Conservation (phyloP, 2,329 filamentous ascomycete genomes). For the Alternaria sp. region DNA sequence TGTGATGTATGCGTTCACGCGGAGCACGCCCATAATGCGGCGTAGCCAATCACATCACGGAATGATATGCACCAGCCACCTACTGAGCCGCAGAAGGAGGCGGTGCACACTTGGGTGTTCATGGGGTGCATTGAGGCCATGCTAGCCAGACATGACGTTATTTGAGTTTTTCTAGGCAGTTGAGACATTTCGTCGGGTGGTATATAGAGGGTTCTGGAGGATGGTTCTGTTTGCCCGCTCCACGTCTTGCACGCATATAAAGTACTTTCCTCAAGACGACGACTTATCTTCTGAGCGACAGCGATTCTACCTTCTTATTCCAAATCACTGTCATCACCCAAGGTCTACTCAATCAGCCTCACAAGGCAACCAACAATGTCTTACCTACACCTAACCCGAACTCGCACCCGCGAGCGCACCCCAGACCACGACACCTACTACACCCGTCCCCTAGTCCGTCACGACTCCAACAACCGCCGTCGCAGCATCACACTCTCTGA, state of each 20-base stretch:
- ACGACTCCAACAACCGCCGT: constrained; percentile 38
- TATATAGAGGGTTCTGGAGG: constrained; percentile 22
- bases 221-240: constrained; percentile 6
- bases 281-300: constrained; percentile 4
- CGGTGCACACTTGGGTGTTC: constrained; percentile 14
- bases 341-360: background rate
- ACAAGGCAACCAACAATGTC: constrained; percentile 33
- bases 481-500: constrained; percentile 34
- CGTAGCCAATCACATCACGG: constrained; percentile 24
- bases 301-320: background rate
- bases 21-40: constrained; percentile 10
- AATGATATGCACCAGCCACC: constrained; percentile 21
- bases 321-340: constrained; percentile 1
- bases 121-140: constrained; percentile 17
- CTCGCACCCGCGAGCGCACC: constrained; percentile 35
- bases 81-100: constrained; percentile 20
- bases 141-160: constrained; percentile 15
- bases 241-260: constrained; percentile 15
- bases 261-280: constrained; percentile 8
- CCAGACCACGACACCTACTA: constrained; percentile 26
- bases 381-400: constrained; percentile 33
- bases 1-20: constrained; percentile 22
- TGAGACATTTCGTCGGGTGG: constrained; percentile 23
- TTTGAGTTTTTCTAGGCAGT: constrained; percentile 18
- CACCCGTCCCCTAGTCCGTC: constrained; percentile 33